Evolutionary conservation across 192 early-diverging fungal genomes (phyloP).

Genomic region (Podila clonocystis): DNA sequence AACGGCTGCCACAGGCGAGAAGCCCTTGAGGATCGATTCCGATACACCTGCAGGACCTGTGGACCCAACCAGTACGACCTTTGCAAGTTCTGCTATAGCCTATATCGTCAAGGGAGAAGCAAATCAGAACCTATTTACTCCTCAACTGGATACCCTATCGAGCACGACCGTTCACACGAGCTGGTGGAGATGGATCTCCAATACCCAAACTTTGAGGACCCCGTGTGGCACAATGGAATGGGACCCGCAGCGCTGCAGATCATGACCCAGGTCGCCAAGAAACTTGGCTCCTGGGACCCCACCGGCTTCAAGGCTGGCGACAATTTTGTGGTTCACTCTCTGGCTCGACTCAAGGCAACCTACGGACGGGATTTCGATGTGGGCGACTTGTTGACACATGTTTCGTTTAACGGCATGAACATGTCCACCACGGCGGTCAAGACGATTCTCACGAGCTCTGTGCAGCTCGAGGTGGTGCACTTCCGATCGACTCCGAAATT

Average conservation of each 20-base stretch:
- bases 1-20: background rate
- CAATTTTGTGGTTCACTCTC: background rate
- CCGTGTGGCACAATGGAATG: background rate
- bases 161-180: background rate
- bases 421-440: background rate
- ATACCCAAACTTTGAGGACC: background rate
- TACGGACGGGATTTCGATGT: background rate
- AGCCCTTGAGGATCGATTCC: background rate
- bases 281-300: background rate
- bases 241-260: background rate
- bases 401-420: constrained; percentile 3
- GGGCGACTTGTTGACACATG: background rate
- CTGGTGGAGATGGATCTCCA: constrained; percentile 2
- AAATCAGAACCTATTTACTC: background rate
- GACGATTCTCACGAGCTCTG: background rate
- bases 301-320: background rate
- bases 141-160: background rate
- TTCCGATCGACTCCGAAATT: constrained; percentile 2
- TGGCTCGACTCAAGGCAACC: background rate
- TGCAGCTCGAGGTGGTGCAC: constrained; percentile 1
- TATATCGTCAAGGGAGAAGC: background rate
- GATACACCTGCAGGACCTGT: constrained; percentile 1
- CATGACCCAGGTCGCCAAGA: constrained; percentile 1
- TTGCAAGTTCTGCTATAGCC: background rate
- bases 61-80: constrained; percentile 4